A percentile compares a stretch with the other conserved stretches of the same genome.
Conservation (phyloP, 768 basidiomycete species). For the Chalciporus piperatus region DNA sequence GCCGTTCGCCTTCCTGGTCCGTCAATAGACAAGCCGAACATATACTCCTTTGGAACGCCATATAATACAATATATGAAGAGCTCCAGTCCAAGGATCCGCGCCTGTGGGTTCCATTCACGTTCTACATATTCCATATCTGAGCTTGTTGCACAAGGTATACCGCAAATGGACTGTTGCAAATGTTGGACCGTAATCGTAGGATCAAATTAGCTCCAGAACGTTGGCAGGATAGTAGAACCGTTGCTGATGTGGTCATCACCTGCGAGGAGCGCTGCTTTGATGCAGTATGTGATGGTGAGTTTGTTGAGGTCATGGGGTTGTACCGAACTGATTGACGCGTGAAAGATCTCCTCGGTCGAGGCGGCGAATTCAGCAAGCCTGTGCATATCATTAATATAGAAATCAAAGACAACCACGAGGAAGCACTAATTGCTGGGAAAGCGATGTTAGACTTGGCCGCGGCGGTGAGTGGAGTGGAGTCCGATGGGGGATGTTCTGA, state of each 20-base stretch:
- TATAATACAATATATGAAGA: conserved; percentile 96
- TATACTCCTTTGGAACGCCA: conserved; percentile 94
- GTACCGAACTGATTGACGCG: conserved; percentile 12
- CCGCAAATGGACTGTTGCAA: conserved; percentile 87
- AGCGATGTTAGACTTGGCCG: conserved; percentile 89
- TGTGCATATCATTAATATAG: conserved; percentile 95
- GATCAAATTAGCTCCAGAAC: conserved; percentile 89
- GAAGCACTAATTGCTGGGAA: conserved; percentile 95
- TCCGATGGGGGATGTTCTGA: conserved; percentile 9
- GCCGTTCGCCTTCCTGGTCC: conserved; percentile 95
- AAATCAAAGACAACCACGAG: conserved; percentile 99
- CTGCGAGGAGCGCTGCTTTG: conserved; percentile 98
- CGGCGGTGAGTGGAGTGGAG: conserved; percentile 59
- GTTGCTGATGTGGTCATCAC: conserved; percentile 98
- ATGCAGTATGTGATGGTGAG: conserved; percentile 96
- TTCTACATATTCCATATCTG: conserved; percentile 2
- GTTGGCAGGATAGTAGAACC: conserved; percentile 90
- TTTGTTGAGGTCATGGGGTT: conserved; percentile 12
- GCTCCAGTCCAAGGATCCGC: conserved; percentile 74
- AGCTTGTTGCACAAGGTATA: conserved; percentile 58
- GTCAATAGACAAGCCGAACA: conserved; percentile 96
- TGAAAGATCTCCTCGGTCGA: conserved; percentile 73
- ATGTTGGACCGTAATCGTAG: conserved; percentile 96
- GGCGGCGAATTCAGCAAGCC: conserved; percentile 93
- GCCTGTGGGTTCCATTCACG: conserved; percentile 56